A percentile compares a stretch with the other conserved stretches of the same genome.
phyloP scores from a whole-genome alignment of 495 filamentous ascomycete genomes.

The Penicillium egyptiacum region DNA sequence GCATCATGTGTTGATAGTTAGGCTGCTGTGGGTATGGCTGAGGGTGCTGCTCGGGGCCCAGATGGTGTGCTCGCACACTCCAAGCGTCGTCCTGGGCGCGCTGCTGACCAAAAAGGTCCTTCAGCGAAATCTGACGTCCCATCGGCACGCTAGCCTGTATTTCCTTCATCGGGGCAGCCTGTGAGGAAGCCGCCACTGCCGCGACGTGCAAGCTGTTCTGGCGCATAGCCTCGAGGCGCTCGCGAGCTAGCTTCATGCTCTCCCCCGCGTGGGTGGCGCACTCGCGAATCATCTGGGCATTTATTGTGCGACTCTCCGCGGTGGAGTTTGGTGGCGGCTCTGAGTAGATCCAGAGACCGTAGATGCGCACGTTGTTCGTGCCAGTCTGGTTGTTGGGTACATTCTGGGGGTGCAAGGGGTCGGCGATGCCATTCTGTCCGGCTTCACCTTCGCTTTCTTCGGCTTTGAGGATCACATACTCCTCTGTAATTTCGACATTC shows the following conservation, averaged over 20 bases:
- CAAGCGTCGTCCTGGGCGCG: slow-evolving; percentile 52
- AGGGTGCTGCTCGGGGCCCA: slow-evolving; percentile 17
- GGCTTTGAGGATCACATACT: slow-evolving; percentile 60
- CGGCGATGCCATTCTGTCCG: slow-evolving; percentile 18
- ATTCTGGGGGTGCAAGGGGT: slow-evolving; percentile 19
- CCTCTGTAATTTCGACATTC: slow-evolving; percentile 59
- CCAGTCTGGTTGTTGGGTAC: slow-evolving; percentile 12
- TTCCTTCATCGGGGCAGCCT: slow-evolving; percentile 34
- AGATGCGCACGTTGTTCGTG: slow-evolving; percentile 38
- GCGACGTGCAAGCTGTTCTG: slow-evolving; percentile 41
- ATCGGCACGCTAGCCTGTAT: slow-evolving; percentile 44
- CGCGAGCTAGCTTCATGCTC: slow-evolving; percentile 45
- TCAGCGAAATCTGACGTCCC: slow-evolving; percentile 54
- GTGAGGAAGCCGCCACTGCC: slow-evolving; percentile 32
- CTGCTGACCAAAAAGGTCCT: slow-evolving; percentile 58
- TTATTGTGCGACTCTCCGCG: slow-evolving; percentile 49
- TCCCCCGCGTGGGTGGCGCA: slow-evolving; percentile 53
- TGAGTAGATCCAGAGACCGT: slow-evolving; percentile 66
- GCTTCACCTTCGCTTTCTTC: slow-evolving; percentile 22
- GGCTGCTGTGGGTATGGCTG: slow-evolving; percentile 14
- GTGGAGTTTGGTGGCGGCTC: slow-evolving; percentile 56
- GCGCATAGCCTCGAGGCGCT: slow-evolving; percentile 41
- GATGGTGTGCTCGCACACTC: slow-evolving; percentile 49
- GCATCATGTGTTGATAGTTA: slow-evolving; percentile 17
- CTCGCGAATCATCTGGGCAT: slow-evolving; percentile 53